Evolutionary conservation across 2,329 filamentous ascomycete genomes (phyloP).

Genomic region (Colletotrichum shisoi): DNA sequence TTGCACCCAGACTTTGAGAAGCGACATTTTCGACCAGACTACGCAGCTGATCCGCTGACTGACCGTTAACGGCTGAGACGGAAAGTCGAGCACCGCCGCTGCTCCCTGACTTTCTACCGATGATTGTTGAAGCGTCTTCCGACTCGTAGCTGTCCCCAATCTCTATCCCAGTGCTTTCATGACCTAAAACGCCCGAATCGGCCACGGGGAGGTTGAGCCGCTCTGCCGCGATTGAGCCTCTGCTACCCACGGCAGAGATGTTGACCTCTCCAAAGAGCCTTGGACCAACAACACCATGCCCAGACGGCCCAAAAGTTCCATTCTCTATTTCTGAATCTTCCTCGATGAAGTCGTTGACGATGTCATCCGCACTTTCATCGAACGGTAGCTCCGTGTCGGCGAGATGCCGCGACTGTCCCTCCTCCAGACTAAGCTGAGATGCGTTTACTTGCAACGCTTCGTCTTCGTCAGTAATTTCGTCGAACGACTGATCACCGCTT

Average conservation of each 20-base stretch:
- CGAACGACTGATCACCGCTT: conserved; percentile 59
- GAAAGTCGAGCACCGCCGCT: conserved; percentile 36
- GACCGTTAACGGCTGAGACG: conserved; percentile 46
- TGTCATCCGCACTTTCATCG: conserved; percentile 49
- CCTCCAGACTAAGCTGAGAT: conserved; percentile 70
- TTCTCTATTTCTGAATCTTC: conserved; percentile 86
- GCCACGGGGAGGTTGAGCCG: conserved; percentile 59
- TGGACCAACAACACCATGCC: conserved; percentile 47
- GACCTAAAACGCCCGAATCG: conserved; percentile 39
- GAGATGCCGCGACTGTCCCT: conserved; percentile 48
- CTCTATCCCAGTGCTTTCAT: conserved; percentile 53
- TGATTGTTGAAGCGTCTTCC: conserved; percentile 45
- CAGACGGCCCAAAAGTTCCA: conserved; percentile 67
- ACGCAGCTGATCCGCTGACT: conserved; percentile 60
- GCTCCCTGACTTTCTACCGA: conserved; percentile 18
- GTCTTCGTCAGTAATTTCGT: conserved; percentile 69
- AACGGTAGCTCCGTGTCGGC: conserved; percentile 41
- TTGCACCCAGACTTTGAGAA: conserved; percentile 64
- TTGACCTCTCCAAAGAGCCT: conserved; percentile 65
- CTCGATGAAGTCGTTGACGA: conserved; percentile 54
- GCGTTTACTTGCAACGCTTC: conserved; percentile 64
- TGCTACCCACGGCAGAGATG: conserved; percentile 62
- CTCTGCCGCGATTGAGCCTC: conserved; percentile 58
- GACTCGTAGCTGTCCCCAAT: conserved; percentile 60
- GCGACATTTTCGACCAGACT: conserved; percentile 61